Percentiles rank a stretch among this genome's conserved stretches.
These are phyloP conservation scores for Cordyceps farinosa DNA, from an alignment of 2,329 filamentous ascomycete species.

Conservation along the genomic window DNA sequence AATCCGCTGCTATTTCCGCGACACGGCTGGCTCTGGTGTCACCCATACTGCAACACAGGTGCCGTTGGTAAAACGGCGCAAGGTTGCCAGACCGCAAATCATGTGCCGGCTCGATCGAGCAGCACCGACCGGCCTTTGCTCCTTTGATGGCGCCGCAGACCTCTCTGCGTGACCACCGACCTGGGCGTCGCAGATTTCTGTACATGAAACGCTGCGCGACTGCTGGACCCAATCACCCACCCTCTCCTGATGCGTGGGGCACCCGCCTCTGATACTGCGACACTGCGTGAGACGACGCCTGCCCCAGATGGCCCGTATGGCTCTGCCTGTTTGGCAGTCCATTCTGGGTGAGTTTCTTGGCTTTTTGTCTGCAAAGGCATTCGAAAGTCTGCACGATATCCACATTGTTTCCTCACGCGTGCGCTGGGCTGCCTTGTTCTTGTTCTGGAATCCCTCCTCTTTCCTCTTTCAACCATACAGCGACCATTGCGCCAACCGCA, in stretches of 20 bases:
- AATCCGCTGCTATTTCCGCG: background rate
- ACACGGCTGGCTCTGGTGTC: background rate
- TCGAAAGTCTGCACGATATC: background rate
- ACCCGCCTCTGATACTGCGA: slow-evolving; percentile 3
- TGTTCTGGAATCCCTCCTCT: background rate
- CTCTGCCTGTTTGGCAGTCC: background rate
- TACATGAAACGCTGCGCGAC: slow-evolving; percentile 15
- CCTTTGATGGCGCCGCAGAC: background rate
- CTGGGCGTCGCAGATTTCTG: slow-evolving; percentile 12
- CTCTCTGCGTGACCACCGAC: background rate
- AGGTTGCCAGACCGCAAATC: background rate
- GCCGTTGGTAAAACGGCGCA: background rate
- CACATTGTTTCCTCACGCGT: slow-evolving; percentile 5
- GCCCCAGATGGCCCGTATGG: background rate
- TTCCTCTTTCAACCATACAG: slow-evolving; percentile 14
- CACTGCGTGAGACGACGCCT: slow-evolving; percentile 12
- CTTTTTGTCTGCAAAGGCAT: background rate
- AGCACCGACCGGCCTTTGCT: background rate
- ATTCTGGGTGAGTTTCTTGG: background rate
- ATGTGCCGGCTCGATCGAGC: background rate
- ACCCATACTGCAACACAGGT: background rate
- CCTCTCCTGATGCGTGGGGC: slow-evolving; percentile 12
- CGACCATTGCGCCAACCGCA: background rate
- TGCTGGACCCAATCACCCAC: slow-evolving; percentile 4
- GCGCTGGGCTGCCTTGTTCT: background rate